These are phyloP conservation scores for Pythium phragmitis DNA, from an alignment of 352 stramenopile species.

Conservation along the genomic window DNA sequence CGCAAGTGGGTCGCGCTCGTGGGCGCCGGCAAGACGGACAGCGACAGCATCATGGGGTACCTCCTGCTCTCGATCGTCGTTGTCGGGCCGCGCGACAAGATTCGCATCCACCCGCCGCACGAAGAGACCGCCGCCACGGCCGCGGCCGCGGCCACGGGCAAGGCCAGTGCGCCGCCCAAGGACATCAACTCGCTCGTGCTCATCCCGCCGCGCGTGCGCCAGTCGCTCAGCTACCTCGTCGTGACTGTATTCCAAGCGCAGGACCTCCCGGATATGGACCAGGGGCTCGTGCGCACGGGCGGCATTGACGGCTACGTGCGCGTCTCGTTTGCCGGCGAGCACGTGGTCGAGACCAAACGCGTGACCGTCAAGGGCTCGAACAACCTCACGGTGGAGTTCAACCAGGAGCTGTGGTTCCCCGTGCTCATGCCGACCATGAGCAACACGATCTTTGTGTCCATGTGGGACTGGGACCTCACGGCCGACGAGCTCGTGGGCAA, in stretches of 20 bases:
- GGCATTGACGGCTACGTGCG: slow-evolving; percentile 85
- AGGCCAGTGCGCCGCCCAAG: slow-evolving; percentile 27
- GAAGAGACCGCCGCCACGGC: slow-evolving; percentile 38
- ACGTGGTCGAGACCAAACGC: slow-evolving; percentile 67
- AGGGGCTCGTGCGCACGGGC: slow-evolving; percentile 52
- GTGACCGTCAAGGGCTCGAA: slow-evolving; percentile 62
- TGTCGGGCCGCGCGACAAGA: slow-evolving; percentile 80
- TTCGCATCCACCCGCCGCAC: slow-evolving; percentile 54
- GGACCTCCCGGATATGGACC: slow-evolving; percentile 86
- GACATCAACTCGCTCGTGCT: slow-evolving; percentile 82
- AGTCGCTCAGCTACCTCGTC: slow-evolving; percentile 75
- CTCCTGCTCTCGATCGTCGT: slow-evolving; percentile 86
- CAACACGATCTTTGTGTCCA: slow-evolving; percentile 77
- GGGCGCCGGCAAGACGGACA: slow-evolving; percentile 64
- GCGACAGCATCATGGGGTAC: slow-evolving; percentile 89
- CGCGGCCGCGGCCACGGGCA: slow-evolving; percentile 14
- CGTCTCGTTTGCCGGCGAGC: slow-evolving; percentile 73
- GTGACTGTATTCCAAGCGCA: slow-evolving; percentile 75
- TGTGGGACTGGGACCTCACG: slow-evolving; percentile 82
- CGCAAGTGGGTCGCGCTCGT: slow-evolving; percentile 90
- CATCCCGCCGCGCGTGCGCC: slow-evolving; percentile 71
- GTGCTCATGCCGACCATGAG: slow-evolving; percentile 80
- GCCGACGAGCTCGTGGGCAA: slow-evolving; percentile 75
- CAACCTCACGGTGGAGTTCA: slow-evolving; percentile 47
- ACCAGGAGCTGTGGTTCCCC: slow-evolving; percentile 88